Percentiles rank a stretch among this genome's conserved stretches.
phyloP scores from a whole-genome alignment of 2,329 filamentous ascomycete genomes.

The Talaromyces sp. region DNA sequence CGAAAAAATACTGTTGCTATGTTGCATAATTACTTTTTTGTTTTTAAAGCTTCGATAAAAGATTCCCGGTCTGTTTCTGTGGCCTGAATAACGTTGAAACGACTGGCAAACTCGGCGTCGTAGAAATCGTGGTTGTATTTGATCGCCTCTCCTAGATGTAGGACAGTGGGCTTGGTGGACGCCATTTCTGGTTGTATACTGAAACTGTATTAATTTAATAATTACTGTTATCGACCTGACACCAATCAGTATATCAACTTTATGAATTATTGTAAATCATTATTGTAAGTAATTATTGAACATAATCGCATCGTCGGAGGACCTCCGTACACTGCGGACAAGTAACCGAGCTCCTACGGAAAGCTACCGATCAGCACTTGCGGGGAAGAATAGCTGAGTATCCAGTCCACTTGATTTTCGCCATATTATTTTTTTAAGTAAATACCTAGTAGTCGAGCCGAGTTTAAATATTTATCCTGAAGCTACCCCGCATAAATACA shows the following conservation, averaged over 20 bases:
- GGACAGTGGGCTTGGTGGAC: slow-evolving; percentile 28
- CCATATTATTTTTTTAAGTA: no score
- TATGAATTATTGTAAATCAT: background rate
- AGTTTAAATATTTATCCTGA: background rate
- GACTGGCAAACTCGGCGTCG: slow-evolving; percentile 28
- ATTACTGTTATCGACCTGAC: background rate
- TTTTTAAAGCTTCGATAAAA: slow-evolving; percentile 39
- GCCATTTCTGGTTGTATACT: background rate
- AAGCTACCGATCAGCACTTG: no score
- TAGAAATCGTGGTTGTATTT: slow-evolving; percentile 44
- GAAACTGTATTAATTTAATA: background rate
- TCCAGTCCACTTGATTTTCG: no score
- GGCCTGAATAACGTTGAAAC: slow-evolving; percentile 39
- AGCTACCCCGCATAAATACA: background rate
- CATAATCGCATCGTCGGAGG: no score
- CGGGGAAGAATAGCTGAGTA: no score
- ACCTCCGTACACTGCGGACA: no score
- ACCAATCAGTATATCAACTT: background rate
- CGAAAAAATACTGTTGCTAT: background rate
- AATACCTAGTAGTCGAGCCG: no score
- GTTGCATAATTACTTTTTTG: background rate
- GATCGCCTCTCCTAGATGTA: slow-evolving; percentile 44
- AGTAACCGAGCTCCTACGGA: no score
- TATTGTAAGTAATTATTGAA: no score
- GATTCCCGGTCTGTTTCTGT: slow-evolving; percentile 28